phyloP scores from a whole-genome alignment of 495 filamentous ascomycete genomes.

The Lophium mytilinum region DNA sequence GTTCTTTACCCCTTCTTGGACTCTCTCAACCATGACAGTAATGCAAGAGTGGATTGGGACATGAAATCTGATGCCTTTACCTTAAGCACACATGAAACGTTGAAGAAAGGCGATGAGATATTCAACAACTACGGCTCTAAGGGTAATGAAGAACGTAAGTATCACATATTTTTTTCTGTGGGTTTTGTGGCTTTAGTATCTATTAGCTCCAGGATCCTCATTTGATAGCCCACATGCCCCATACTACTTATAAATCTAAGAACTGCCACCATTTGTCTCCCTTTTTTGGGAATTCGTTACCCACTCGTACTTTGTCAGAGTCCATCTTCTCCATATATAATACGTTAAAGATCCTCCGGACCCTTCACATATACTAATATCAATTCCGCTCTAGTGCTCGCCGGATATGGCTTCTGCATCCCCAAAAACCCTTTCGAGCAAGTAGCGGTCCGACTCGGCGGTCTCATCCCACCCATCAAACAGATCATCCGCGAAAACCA shows the following conservation, averaged over 20 bases:
- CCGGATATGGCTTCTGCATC: conserved; percentile 62
- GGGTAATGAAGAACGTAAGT: conserved; percentile 55
- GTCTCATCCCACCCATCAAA: conserved; percentile 3
- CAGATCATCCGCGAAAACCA: background rate
- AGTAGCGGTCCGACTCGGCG: conserved; percentile 26
- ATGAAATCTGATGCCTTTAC: conserved; percentile 41
- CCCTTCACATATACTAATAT: too few species aligned
- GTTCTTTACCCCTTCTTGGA: conserved; percentile 57
- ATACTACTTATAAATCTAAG: background rate
- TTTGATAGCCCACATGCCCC: too few species aligned
- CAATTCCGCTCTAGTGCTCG: conserved; percentile 37
- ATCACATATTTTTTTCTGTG: too few species aligned
- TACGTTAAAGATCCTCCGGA: too few species aligned
- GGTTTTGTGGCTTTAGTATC: too few species aligned
- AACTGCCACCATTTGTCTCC: too few species aligned
- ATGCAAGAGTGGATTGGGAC: conserved; percentile 54
- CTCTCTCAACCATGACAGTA: conserved; percentile 49
- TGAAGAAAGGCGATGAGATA: conserved; percentile 47
- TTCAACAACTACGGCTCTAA: conserved; percentile 64
- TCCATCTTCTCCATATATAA: too few species aligned
- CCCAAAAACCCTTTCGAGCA: conserved; percentile 41
- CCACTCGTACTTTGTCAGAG: too few species aligned
- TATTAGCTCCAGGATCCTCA: too few species aligned
- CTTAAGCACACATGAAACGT: conserved; percentile 33
- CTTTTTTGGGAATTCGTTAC: too few species aligned